Percentiles rank a stretch among this genome's conserved stretches.
phyloP scores from a whole-genome alignment of 305 asterid genomes.

The Fraxinus platypoda region DNA sequence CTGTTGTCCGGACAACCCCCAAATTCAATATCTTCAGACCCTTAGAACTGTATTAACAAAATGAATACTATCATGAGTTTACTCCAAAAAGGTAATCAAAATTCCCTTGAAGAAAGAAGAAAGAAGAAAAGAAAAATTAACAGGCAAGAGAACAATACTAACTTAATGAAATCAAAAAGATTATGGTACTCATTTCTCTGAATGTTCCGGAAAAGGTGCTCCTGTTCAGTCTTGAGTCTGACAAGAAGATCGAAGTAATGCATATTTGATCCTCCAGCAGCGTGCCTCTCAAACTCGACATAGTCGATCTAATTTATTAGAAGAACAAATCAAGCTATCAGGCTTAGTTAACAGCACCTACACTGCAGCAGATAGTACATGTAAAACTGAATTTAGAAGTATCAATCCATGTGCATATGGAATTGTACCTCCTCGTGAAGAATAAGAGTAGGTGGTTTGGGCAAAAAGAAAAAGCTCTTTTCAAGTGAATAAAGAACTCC shows the following conservation, averaged over 20 bases:
- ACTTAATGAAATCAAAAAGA: constrained; percentile 80
- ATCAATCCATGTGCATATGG: constrained; percentile 2
- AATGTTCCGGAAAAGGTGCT: constrained; percentile 96
- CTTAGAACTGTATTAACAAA: constrained; percentile 52
- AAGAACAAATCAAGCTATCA: constrained; percentile 21
- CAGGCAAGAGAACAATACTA: constrained; percentile 27
- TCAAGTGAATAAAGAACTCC: constrained; percentile 98
- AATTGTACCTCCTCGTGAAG: constrained; percentile 88
- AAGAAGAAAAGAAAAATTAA: constrained; percentile 10
- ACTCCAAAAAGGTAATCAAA: constrained; percentile 4
- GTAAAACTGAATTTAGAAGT: constrained; percentile 5
- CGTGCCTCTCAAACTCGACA: constrained; percentile 96
- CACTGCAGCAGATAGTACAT: not conserved
- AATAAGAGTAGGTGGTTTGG: constrained; percentile 96
- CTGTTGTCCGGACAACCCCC: constrained; percentile 43
- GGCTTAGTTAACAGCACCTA: constrained; percentile 19
- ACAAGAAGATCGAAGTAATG: constrained; percentile 93
- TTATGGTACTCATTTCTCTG: constrained; percentile 87
- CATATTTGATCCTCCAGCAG: constrained; percentile 98
- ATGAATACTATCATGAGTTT: constrained; percentile 14
- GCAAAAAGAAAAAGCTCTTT: constrained; percentile 96
- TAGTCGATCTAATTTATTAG: constrained; percentile 63
- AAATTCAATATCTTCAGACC: constrained; percentile 79
- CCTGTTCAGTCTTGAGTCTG: constrained; percentile 88
- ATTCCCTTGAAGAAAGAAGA: constrained; percentile 7